phyloP scores from a whole-genome alignment of 495 filamentous ascomycete genomes.

The Endocarpon pusillum region DNA sequence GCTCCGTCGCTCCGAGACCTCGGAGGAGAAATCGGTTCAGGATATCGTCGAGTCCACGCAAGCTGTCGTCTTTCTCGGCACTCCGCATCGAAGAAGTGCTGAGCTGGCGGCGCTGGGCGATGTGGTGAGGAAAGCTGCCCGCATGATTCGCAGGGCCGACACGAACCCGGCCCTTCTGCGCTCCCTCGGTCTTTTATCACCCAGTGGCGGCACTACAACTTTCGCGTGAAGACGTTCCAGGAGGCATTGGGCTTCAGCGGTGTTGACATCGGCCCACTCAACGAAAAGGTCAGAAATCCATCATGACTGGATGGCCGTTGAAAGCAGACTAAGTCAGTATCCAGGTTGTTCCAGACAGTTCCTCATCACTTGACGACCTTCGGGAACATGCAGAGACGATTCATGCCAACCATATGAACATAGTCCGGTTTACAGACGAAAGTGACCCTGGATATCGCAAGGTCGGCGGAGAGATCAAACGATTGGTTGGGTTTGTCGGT shows the following conservation, averaged over 20 bases:
- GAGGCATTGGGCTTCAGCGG: neutral
- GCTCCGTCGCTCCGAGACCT: neutral
- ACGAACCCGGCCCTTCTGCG: neutral
- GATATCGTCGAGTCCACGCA: neutral
- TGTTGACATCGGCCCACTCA: neutral
- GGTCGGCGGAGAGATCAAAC: neutral
- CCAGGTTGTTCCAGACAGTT: neutral
- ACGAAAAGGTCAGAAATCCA: conserved; percentile 1
- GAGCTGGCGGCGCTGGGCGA: conserved; percentile 28
- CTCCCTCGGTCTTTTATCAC: neutral
- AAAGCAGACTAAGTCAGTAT: neutral
- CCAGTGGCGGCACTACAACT: neutral
- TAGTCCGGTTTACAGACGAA: conserved; percentile 2
- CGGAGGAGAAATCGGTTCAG: neutral
- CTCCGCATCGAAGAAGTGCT: neutral
- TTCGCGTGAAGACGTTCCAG: neutral
- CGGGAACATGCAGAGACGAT: conserved; percentile 2
- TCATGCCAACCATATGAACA: conserved; percentile 5
- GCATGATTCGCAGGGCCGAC: conserved; percentile 5
- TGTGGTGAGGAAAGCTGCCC: conserved; percentile 20
- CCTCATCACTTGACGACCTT: neutral
- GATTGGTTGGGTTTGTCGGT: too few species aligned
- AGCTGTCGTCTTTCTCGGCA: neutral
- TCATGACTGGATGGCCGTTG: neutral
- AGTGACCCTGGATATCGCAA: conserved; percentile 3